Base-by-base conservation (phyloP, 2,329 filamentous ascomycete genomes). In the Colletotrichum sublineola region DNA sequence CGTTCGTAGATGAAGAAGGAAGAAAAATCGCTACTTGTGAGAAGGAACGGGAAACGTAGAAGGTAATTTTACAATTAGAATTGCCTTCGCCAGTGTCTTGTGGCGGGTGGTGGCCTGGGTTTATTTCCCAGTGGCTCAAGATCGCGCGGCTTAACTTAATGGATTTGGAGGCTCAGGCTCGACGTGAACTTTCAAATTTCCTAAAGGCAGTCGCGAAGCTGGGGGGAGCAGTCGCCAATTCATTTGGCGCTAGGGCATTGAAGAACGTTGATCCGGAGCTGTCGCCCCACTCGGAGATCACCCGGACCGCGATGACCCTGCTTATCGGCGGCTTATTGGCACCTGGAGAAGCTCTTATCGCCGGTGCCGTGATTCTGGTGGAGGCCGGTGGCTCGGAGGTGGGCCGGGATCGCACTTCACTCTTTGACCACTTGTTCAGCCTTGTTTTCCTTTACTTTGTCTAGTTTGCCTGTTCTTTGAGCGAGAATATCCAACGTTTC, bases 171-270 rank as follows among this genome's bases (percentile, higher is more conserved):
- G 67, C 52, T 48, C 67, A 61, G 67, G 68, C 71, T 73, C 56
- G 52, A 67, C 70, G 53, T 67, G 57, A 73, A 68, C 80, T 80
- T 80, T 79, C 82, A 84, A 84, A 84, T 81, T 82, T 81, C 79
- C 76, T 73, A 76, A 78, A 78, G 79, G 76, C 69, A 73, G 65
- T 76, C 73, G 76, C 75, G 78, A 80, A 79, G 78, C 82, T 80
- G 83, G 83, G 83, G 80, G 75, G 71, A 79, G 75, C 75, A 60
- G 81, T 77, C 79, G 76, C 82, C 82, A 84, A 85, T 80, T 79
- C 82, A 79, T 81, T 77, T 74, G 69, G 73, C 82, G 83, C 83
- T 84, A 85, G 81, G 78, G 2, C 14, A 1, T 61, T 82, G 70
- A 80, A 79, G 8, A 84, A 81, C 58, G 58, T 77, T 82, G n/a